Percentiles rank a stretch among this genome's conserved stretches.
phyloP scores from a whole-genome alignment of 768 basidiomycete genomes.

The Cyclocybe cylindracea region DNA sequence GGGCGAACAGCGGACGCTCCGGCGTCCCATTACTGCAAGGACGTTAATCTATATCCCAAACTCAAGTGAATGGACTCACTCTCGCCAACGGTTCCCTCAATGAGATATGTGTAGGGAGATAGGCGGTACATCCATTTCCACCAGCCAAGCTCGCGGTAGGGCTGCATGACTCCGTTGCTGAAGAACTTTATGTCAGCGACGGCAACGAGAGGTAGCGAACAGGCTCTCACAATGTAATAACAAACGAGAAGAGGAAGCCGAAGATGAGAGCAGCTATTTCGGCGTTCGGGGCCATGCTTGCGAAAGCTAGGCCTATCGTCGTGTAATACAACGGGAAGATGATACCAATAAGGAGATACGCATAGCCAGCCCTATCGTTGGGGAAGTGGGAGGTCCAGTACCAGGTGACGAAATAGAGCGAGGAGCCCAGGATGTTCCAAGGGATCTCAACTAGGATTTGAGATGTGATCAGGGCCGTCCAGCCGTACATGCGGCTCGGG shows the following conservation, averaged over 20 bases:
- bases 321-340: constrained; percentile 63
- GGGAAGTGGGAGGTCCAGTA: constrained; percentile 67
- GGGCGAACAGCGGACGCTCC: constrained; percentile 46
- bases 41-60: constrained; percentile 19
- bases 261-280: constrained; percentile 62
- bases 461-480: constrained; percentile 57
- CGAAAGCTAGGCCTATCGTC: constrained; percentile 58
- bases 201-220: not conserved
- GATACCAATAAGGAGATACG: constrained; percentile 52
- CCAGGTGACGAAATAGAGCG: constrained; percentile 65
- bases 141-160: constrained; percentile 60
- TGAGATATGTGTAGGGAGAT: constrained; percentile 52
- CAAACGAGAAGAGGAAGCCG: constrained; percentile 60
- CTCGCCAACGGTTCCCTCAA: constrained; percentile 50
- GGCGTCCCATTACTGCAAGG: constrained; percentile 39
- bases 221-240: constrained; percentile 54
- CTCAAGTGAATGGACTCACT: constrained; percentile 43
- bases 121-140: constrained; percentile 55
- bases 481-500: constrained; percentile 63
- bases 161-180: constrained; percentile 69
- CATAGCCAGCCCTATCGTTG: constrained; percentile 52
- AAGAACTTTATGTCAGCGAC: not conserved
- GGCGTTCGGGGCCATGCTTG: constrained; percentile 58
- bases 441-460: constrained; percentile 59
- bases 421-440: constrained; percentile 59